Base-by-base conservation (phyloP, 2,329 filamentous ascomycete genomes). In the Dactylellina cionopaga region DNA sequence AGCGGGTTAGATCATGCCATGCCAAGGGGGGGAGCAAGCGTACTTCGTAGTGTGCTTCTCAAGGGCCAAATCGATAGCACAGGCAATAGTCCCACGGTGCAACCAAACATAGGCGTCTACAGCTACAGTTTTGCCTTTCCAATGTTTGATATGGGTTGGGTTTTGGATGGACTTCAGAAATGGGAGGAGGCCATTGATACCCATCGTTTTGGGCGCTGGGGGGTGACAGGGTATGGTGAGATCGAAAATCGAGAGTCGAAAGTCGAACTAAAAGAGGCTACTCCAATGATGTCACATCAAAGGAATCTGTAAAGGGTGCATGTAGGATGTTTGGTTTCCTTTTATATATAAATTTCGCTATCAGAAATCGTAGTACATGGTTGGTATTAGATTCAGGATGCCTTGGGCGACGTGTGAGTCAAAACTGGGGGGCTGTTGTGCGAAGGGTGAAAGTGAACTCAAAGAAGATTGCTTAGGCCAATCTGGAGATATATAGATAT, bases 81-180 rank as follows among this genome's bases (percentile, higher is more conserved):
- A 98, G 52, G 91, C 87, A 75, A 96, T 89, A 47, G 92, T 92
- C 59, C 93, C 96, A 76, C 95, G 90, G 81, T 99, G 95, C 62
- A 99, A 88, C 95, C 96, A 99, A 80, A 94, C 95, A 84, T 99
- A 99, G 65, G 91, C 94, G 80, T 99, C 95, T 33, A 99, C 89
- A n/a, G 91, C 96, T 47, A 99, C 86, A 0, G 90, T 96, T 81
- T 96, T 89, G 55, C 94, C 95, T 10, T 86, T 83, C 80, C 91
- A 97, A 78, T 92, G 92, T 80, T 92, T 96, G 71, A 99, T 84
- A 76, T 92, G 90, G 54, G 88, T 90, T 78, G 91, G 90, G 78
- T 91, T 92, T 71, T 99, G 95, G 60, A 99, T 98, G 46, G 95
- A 98, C 82, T 98, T 98, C 73, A 99, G 88, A 71, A 98, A 85